Base-by-base conservation (phyloP, 139 green algal genomes). In the Volvox reticuliferus region DNA sequence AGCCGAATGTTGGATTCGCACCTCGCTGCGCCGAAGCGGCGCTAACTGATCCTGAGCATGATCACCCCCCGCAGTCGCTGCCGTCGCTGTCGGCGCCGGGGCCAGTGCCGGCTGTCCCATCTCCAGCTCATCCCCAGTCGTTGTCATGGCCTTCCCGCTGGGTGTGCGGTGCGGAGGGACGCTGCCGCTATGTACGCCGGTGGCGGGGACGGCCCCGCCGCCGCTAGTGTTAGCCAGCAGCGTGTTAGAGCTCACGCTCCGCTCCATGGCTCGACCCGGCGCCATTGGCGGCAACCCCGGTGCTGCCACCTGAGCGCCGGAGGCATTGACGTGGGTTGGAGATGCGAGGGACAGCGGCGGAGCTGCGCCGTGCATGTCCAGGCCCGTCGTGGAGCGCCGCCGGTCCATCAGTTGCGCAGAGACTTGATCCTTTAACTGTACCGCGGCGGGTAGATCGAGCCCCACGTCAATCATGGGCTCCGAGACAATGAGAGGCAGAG, bases 1-100 rank as follows among this genome's bases (percentile, higher is more conserved):
- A 20, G 89, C 67, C 63, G 91, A 95, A 92, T 96, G 92, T 73
- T 93, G 93, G 79, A 98, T 97, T 62, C 90, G 87, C 26, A 99
- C 95, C 21, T 95, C 86, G 0, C 95, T 94, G 26, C 85, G 88
- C 82, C 80, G 73, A 73, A 93, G 69, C 17, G 77, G 44, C 19
- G 86, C 71, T 30, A 91, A 67, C 32, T 91, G 68, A 69, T 89
- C 83, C 12, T 77, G 84, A n/a, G 35, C 67, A 26, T 26, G 17
- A 71, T 26, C 67, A 35, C 67, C 67, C 24, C 86, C 75, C n/a
- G 77, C 37, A 19, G 30, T 37, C 30, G 86, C 30, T 19, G 73
- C 69, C 50, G 67, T 77, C 19, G 73, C 83, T 18, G 83, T 89
- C 12, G 83, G 83, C 67, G 83, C 83, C 24, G 83, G 83, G 33